Conservation (phyloP, 345 rosid species). For the Carallia pectinifolia region DNA sequence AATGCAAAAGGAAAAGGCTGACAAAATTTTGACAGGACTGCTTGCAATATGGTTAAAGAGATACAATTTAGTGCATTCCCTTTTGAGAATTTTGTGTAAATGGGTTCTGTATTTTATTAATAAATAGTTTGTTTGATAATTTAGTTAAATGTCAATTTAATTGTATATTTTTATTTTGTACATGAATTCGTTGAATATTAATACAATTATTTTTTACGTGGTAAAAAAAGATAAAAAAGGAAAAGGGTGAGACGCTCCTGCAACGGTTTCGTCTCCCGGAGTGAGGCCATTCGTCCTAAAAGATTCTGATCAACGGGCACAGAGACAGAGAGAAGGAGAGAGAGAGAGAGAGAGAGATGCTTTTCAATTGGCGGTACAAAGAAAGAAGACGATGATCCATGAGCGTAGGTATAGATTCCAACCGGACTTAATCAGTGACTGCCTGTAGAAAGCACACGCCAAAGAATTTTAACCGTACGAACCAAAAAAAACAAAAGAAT, state of each 20-base stretch:
- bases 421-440: slow-evolving; percentile 7
- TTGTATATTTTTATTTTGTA: no score
- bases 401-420: not conserved
- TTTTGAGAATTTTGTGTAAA: no score
- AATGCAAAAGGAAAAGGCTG: not conserved
- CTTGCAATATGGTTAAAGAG: no score
- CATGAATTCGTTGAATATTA: no score
- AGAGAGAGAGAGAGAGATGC: slow-evolving; percentile 18
- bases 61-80: no score
- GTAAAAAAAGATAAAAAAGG: no score
- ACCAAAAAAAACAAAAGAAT: slow-evolving; percentile 5
- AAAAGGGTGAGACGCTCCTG: slow-evolving; percentile 2
- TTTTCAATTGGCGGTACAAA: slow-evolving; percentile 1
- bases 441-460: slow-evolving; percentile 15
- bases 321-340: no score
- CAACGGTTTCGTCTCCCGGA: slow-evolving; percentile 1
- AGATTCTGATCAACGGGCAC: slow-evolving; percentile 21
- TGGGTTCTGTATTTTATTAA: no score
- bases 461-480: slow-evolving; percentile 7
- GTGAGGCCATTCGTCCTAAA: slow-evolving; percentile 35
- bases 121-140: no score
- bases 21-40: no score
- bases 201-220: no score
- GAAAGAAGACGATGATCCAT: slow-evolving; percentile 22
- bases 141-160: no score